Evolutionary conservation across 2,329 filamentous ascomycete species (phyloP), one percentile per base, ranked within the genome.

Genomic region (Alternaria brassicicola): DNA sequence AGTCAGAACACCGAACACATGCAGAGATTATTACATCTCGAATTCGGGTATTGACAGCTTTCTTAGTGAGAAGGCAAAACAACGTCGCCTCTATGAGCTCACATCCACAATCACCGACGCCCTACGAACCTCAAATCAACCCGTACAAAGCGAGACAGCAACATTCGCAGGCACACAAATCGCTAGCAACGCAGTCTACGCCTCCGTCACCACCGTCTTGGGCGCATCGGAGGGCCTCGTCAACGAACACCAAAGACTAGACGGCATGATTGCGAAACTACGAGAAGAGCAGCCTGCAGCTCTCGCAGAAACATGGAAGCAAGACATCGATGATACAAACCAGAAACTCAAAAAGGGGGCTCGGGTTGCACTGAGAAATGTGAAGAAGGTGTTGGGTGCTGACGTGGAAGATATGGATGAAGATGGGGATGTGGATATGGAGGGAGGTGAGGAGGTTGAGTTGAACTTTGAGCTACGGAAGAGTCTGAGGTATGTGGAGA

Each of bases 401-500:
- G 56, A 63, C 35, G 42, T 52, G 4, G 57, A 30, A 10, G 54
- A 50, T 15, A 52, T 57, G 8, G 36, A 55, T 28, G 54, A 25
- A 13, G 52, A 49, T 7, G 57, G 52, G 21, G 60, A 57, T 13
- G 49, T 46, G 33, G 57, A 59, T 25, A 57, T 59, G 53, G 47
- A 52, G 17, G 48, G 45, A 7, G 52, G 51, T 41, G 51, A 51
- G n/a, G 48, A 48, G 28, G 31, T 25, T 9, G 56, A 62, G 46
- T 28, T 71, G 26, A 65, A 63, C 41, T 67, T 65, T 46, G 72
- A 67, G 46, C 36, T 76, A 23, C 52, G 57, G 8, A 62, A 64
- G 45, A 64, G 68, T 25, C 50, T 75, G 36, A 51, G 55, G 13
- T 76, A 71, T 62, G 67, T 62, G 7, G 71, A 76, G 64, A 70